Evolutionary conservation across 1,284 basidiomycete genomes (phyloP).

Genomic region (Takashimella koratensis): DNA sequence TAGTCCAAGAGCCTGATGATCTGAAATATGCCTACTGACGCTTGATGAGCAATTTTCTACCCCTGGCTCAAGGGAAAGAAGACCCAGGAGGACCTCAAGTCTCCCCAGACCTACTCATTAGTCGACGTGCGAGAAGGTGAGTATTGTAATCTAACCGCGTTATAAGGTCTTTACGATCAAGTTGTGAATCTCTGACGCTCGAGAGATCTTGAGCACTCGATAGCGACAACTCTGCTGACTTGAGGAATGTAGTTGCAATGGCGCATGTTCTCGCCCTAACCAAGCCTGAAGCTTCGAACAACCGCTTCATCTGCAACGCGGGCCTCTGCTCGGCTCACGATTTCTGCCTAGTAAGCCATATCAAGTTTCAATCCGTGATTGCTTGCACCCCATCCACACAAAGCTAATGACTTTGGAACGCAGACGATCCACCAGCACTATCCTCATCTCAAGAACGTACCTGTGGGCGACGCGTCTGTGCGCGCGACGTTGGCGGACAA

Average conservation of each 20-base stretch:
- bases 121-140: conserved; percentile 57
- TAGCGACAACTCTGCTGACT: no score
- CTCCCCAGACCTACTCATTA: conserved; percentile 47
- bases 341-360: conserved; percentile 22
- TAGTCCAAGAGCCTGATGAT: neutral
- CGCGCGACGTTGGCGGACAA: conserved; percentile 21
- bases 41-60: conserved; percentile 39
- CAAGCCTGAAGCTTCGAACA: conserved; percentile 56
- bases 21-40: neutral
- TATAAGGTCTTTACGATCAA: no score
- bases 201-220: no score
- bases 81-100: conserved; percentile 42
- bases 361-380: no score
- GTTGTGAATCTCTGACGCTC: no score
- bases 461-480: conserved; percentile 32
- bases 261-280: conserved; percentile 59
- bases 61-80: conserved; percentile 48
- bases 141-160: no score
- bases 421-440: conserved; percentile 29
- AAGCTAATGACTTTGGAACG: neutral
- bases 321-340: conserved; percentile 45
- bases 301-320: conserved; percentile 57
- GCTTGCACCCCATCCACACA: no score
- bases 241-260: conserved; percentile 54
- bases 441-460: conserved; percentile 33